Base-by-base conservation (phyloP, 2,329 filamentous ascomycete genomes). In the Xenosphaeropsis pyriputrescens region DNA sequence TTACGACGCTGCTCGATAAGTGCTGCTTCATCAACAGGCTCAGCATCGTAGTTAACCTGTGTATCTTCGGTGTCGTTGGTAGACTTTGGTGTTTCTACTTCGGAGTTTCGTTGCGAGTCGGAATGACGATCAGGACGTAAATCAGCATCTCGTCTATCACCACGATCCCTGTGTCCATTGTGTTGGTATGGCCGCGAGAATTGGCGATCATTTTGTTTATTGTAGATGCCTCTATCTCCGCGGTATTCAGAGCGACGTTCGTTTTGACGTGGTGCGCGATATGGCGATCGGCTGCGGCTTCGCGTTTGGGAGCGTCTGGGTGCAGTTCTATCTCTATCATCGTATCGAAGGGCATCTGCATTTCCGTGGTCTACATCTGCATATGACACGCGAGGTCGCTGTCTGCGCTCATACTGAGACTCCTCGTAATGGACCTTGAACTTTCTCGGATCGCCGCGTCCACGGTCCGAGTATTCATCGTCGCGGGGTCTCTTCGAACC, bases 1-100 rank as follows among this genome's bases (percentile, higher is more conserved):
- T 81, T 85, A 18, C 86, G 80, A 39, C 88, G 81, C 50, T 85
- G 79, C 57, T 93, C 83, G 50, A 94, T 82, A 51, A 89, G 70
- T 47, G 82, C 78, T 44, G 81, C 82, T 62, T 93, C 83, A 56
- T 93, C 81, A 47, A 85, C 55, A n/a, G 71, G 67, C 48, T 75
- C 66, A 39, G 69, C 62, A 45, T 72, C 68, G 2, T 38, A 16
- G 22, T 41, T 37, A 33, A 26, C 18, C 34, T 34, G 14, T 32
- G 30, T 14, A 17, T 32, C 30, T 32, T 32, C 14, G 8, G 30
- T 13, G 30, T 13, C 16, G 12, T 32, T 32, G 16, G 14, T 32
- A 32, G 30, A 7, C 58, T 60, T 57, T 63, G 59, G 50, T 62
- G 60, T 58, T 68, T 70, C 71, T 73, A 64, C 60, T 63, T 63